These are phyloP conservation scores for Candida odintsovae DNA, from an alignment of 805 yeast species.

Conservation along the genomic window DNA sequence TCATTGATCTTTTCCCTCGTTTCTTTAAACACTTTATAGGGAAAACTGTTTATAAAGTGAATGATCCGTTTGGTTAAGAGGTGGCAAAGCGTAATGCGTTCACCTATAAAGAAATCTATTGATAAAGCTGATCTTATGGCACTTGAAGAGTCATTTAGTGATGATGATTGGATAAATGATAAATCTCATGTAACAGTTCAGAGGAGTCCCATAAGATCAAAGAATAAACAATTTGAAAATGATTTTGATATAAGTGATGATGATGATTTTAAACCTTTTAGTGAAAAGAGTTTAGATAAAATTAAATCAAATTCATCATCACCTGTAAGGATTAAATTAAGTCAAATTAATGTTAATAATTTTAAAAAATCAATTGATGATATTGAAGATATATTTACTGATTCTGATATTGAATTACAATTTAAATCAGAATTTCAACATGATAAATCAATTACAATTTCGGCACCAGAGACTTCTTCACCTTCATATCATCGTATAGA, in stretches of 20 bases:
- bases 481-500: conserved; percentile 24
- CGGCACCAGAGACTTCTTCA: conserved; percentile 23
- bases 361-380: neutral
- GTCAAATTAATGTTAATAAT: neutral
- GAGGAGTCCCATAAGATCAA: conserved; percentile 7
- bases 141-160: neutral
- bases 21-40: no score
- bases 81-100: neutral
- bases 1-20: no score
- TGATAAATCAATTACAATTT: conserved; percentile 1
- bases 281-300: neutral
- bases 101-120: neutral
- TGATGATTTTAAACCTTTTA: neutral
- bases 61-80: neutral
- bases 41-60: neutral
- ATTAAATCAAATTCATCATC: neutral
- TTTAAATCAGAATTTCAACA: neutral
- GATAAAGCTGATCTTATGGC: neutral
- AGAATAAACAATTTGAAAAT: conserved; percentile 12
- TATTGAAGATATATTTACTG: conserved; percentile 10
- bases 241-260: conserved; percentile 15
- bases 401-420: neutral
- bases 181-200: neutral
- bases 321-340: neutral
- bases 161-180: neutral